These are phyloP conservation scores for Entomophthora muscae DNA, from an alignment of 371 early-diverging fungal species.

Conservation along the genomic window DNA sequence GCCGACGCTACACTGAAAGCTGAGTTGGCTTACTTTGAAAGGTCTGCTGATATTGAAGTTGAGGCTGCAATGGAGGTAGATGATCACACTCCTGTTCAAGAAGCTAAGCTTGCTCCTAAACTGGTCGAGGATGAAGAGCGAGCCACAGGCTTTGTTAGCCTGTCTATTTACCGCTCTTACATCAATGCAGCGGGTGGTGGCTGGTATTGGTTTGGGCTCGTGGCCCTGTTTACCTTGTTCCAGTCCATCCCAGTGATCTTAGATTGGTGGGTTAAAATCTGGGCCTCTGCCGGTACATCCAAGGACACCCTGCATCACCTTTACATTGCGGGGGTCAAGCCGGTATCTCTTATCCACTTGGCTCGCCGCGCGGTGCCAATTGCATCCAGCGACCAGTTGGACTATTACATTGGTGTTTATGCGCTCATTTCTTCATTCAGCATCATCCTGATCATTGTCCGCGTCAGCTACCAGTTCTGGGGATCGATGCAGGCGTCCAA, in stretches of 20 bases:
- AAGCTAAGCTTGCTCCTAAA: constrained; percentile 21
- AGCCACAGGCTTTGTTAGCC: constrained; percentile 37
- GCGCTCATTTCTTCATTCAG: constrained; percentile 7
- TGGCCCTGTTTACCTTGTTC: constrained; percentile 27
- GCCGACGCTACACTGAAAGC: constrained; percentile 17
- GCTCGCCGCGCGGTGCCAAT: constrained; percentile 3
- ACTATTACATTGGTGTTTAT: constrained; percentile 6
- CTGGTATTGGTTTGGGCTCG: constrained; percentile 25
- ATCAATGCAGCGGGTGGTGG: constrained; percentile 42
- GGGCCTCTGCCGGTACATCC: constrained; percentile 4
- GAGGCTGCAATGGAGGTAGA: constrained; percentile 12
- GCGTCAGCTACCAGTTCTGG: constrained; percentile 13
- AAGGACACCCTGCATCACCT: background rate
- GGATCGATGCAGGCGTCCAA: constrained; percentile 27
- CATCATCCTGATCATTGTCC: background rate
- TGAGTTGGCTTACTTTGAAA: constrained; percentile 23
- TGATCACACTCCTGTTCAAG: constrained; percentile 11
- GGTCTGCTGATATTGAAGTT: background rate
- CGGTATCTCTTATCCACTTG: background rate
- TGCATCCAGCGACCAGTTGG: constrained; percentile 12
- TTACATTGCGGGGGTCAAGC: background rate
- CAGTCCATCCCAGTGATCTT: constrained; percentile 25
- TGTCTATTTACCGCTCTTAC: constrained; percentile 38
- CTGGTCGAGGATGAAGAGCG: constrained; percentile 45
- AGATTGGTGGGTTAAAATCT: constrained; percentile 15